Base-by-base conservation (phyloP, 169 alveolate genomes). In the Eimeria acervulina region DNA sequence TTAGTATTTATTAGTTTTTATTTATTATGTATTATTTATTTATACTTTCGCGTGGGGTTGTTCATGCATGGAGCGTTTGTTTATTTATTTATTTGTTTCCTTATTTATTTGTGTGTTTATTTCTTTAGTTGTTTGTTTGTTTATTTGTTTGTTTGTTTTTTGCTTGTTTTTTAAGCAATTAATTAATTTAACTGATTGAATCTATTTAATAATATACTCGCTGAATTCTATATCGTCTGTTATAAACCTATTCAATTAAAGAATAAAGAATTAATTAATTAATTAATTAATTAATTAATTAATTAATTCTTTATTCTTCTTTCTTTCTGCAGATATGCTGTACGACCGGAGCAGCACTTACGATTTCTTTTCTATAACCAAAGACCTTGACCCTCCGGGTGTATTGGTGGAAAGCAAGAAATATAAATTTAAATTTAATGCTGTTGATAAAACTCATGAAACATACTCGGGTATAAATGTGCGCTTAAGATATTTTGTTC, bases 311-410 rank as follows among this genome's bases (percentile, higher is more conserved):
- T 33, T 8, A 8, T 23, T 47, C 12, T 47, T 47, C 55, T 13
- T 85, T 23, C 63, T 33, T 44, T 66, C 36, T 52, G 81, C 96
- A 96, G 99, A 99, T 96, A 98, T 97, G 96, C 96, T 98, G 47
- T 98, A 97, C 96, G 99, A 99, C 96, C 97, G 97, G 72, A 96
- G 97, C 17, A 98, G 98, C 95, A 97, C 99, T 17, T 98, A 99
- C 95, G 99, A 99, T 96, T 99, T 99, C 97, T 98, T 99, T 96
- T 97, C 99, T n/a, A 97, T 99, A 97, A 96, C 99, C 26, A 97
- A 99, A 97, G 99, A 99, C 94, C 97, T 99, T 81, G 99, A 99
- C 87, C 99, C 99, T 28, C 99, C 99, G 0, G 99, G 99, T 23
- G 96, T 96, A 97, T 95, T 98, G 78, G 96, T 97, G 68, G 99